Percentiles rank a stretch among this genome's conserved stretches.
Evolutionary conservation across 2,329 filamentous ascomycete species (phyloP).

Genomic region (Diplodia mutila): DNA sequence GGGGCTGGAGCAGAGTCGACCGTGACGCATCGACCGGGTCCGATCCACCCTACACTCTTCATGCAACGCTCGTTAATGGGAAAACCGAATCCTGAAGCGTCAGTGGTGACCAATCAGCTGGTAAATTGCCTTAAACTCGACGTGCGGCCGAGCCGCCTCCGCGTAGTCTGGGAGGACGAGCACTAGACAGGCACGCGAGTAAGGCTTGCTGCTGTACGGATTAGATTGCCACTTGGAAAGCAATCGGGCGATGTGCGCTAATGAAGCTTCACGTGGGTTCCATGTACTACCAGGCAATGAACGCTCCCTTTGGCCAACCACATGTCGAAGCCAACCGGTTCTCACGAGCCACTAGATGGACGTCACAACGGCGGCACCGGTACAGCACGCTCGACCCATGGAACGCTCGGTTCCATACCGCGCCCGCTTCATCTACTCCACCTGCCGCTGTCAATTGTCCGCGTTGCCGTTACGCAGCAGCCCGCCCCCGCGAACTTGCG

Average conservation of each 20-base stretch:
- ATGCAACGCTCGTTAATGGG: constrained; percentile 9
- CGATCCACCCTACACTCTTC: constrained; percentile 14
- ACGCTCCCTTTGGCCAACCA: not conserved
- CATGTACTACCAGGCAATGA: not conserved
- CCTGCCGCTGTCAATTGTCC: constrained; percentile 11
- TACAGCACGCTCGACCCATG: not conserved
- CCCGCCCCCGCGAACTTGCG: not conserved
- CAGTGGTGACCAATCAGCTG: not conserved
- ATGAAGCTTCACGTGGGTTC: constrained; percentile 19
- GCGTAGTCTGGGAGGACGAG: not conserved
- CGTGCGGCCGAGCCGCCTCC: not conserved
- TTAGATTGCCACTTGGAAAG: constrained; percentile 6
- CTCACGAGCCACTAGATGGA: constrained; percentile 1
- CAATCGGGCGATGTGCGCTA: constrained; percentile 10
- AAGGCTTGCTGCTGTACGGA: constrained; percentile 1
- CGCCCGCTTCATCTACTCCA: not conserved
- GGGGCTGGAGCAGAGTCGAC: constrained; percentile 10
- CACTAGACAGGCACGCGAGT: constrained; percentile 2
- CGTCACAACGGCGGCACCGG: constrained; percentile 14
- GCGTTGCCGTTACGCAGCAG: constrained; percentile 1
- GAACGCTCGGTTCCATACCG: not conserved
- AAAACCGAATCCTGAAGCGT: not conserved
- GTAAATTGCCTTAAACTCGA: not conserved
- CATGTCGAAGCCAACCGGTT: not conserved
- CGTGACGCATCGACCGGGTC: not conserved